Percentiles rank a stretch among this genome's conserved stretches.
phyloP scores from a whole-genome alignment of 805 yeast genomes.

The Ogataea pini region DNA sequence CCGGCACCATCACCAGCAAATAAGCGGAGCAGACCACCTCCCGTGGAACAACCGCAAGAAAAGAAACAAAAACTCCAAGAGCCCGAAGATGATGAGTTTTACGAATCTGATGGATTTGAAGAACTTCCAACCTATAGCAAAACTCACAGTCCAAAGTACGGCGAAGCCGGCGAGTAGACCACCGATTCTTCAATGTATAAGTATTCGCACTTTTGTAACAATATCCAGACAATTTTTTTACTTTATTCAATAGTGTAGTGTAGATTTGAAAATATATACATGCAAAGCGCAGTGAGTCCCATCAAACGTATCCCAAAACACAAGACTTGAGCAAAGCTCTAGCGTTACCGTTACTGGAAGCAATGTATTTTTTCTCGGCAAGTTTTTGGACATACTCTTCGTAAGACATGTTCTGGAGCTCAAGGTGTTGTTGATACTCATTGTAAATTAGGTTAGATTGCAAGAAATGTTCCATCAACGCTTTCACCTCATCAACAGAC shows the following conservation, averaged over 20 bases:
- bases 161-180: slow-evolving; percentile 19
- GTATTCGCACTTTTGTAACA: slow-evolving; percentile 7
- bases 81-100: slow-evolving; percentile 28
- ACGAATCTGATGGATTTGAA: slow-evolving; percentile 40
- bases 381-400: slow-evolving; percentile 36
- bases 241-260: background rate
- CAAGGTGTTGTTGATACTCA: slow-evolving; percentile 36
- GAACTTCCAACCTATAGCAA: slow-evolving; percentile 34
- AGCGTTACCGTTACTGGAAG: slow-evolving; percentile 70
- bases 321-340: slow-evolving; percentile 47
- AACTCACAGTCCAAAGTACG: slow-evolving; percentile 33
- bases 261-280: slow-evolving; percentile 13
- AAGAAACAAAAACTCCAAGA: slow-evolving; percentile 5
- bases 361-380: slow-evolving; percentile 49
- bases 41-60: slow-evolving; percentile 9
- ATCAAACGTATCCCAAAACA: slow-evolving; percentile 35
- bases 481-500: slow-evolving; percentile 44
- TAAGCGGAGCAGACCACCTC: slow-evolving; percentile 19
- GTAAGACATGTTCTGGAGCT: slow-evolving; percentile 16
- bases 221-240: slow-evolving; percentile 6
- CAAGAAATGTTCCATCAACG: slow-evolving; percentile 43
- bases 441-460: slow-evolving; percentile 40
- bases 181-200: too few species aligned
- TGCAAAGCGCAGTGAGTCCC: background rate
- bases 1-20: slow-evolving; percentile 12